These are phyloP conservation scores for Austroboletus niveus DNA, from an alignment of 1,284 basidiomycete species.

Conservation along the genomic window DNA sequence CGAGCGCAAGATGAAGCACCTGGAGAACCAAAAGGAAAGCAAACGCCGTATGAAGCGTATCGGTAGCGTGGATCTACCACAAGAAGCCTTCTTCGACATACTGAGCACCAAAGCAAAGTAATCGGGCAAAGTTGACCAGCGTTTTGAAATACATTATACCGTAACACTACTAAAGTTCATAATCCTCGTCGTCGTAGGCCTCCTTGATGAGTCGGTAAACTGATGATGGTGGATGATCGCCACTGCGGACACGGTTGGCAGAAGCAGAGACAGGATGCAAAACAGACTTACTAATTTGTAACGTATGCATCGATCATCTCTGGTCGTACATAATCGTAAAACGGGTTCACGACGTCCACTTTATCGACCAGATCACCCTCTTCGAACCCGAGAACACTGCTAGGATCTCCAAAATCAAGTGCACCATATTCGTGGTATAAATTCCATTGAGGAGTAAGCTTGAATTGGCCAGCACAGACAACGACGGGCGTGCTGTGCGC, in stretches of 20 bases:
- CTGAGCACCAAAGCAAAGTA: constrained; percentile 52
- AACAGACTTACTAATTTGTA: constrained; percentile 84
- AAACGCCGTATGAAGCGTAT: constrained; percentile 85
- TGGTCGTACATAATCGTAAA: constrained; percentile 92
- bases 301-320: constrained; percentile 93
- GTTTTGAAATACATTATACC: not conserved
- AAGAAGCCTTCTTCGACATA: constrained; percentile 89
- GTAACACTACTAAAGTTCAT: constrained; percentile 52
- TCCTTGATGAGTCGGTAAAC: constrained; percentile 90
- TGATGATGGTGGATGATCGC: constrained; percentile 90
- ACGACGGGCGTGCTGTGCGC: constrained; percentile 93
- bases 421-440: constrained; percentile 85
- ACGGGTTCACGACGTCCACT: constrained; percentile 89
- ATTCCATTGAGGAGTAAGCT: constrained; percentile 94
- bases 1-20: constrained; percentile 89
- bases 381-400: constrained; percentile 78
- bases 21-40: constrained; percentile 91
- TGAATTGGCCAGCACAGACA: constrained; percentile 94
- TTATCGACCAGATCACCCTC: constrained; percentile 76
- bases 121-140: constrained; percentile 4
- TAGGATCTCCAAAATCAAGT: constrained; percentile 86
- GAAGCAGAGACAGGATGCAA: constrained; percentile 4
- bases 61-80: constrained; percentile 85
- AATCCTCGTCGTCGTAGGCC: constrained; percentile 89
- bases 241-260: constrained; percentile 45